phyloP scores from a whole-genome alignment of 2,329 filamentous ascomycete genomes.

The Calcarisporium arbuscula region DNA sequence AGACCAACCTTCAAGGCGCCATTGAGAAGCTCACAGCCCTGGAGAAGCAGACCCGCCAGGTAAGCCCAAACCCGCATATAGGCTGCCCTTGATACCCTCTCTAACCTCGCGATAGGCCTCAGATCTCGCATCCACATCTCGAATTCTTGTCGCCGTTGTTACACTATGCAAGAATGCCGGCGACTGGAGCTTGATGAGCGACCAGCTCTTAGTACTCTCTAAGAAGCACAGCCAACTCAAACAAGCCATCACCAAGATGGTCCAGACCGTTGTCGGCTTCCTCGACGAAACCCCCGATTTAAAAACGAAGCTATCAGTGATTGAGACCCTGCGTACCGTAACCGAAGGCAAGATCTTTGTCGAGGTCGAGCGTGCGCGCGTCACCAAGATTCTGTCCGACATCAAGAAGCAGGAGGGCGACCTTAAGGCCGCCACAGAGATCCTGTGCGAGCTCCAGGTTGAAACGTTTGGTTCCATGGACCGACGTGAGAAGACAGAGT shows the following conservation, averaged over 20 bases:
- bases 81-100: constrained; percentile 12
- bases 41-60: constrained; percentile 97
- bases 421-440: constrained; percentile 81
- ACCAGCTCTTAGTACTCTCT: constrained; percentile 89
- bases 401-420: constrained; percentile 98
- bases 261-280: constrained; percentile 91
- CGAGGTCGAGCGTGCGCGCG: constrained; percentile 92
- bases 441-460: constrained; percentile 93
- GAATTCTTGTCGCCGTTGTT: constrained; percentile 80
- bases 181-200: constrained; percentile 92
- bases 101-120: constrained; percentile 59
- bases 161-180: constrained; percentile 89
- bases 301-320: constrained; percentile 86
- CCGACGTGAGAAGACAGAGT: constrained; percentile 94
- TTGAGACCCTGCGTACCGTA: constrained; percentile 90
- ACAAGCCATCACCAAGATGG: constrained; percentile 98
- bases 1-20: constrained; percentile 76
- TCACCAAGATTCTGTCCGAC: constrained; percentile 90
- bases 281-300: constrained; percentile 77
- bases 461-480: constrained; percentile 99
- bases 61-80: constrained; percentile 32
- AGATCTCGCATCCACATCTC: constrained; percentile 90
- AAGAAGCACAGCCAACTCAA: constrained; percentile 99
- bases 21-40: constrained; percentile 88
- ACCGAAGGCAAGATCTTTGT: constrained; percentile 99